Percentiles rank a stretch among this genome's conserved stretches.
phyloP scores from a whole-genome alignment of 306 rosid genomes.

The Vachellia collinsii region DNA sequence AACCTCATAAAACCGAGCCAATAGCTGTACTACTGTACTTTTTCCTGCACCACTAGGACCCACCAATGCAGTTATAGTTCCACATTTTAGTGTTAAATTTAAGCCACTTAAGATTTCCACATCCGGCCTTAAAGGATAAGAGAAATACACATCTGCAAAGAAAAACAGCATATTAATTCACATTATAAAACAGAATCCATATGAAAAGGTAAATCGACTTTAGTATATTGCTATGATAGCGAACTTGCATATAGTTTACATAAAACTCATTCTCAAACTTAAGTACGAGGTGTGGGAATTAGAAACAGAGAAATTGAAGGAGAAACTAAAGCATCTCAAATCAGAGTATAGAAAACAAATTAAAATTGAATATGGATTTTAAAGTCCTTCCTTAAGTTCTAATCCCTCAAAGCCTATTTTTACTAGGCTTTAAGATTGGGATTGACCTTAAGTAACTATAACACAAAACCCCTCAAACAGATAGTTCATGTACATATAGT shows the following conservation, averaged over 20 bases:
- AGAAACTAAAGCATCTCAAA: constrained; percentile 29
- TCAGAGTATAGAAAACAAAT: constrained; percentile 15
- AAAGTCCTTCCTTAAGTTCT: constrained; percentile 7
- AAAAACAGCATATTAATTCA: constrained; percentile 29
- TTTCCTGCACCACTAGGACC: constrained; percentile 95
- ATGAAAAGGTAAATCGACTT: constrained; percentile 17
- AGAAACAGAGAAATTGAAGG: constrained; percentile 13
- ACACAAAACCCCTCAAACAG: background rate
- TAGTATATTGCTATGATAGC: background rate
- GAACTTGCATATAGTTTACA: background rate
- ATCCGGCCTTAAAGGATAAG: constrained; percentile 91
- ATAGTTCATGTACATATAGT: constrained; percentile 19
- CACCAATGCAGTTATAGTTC: constrained; percentile 89
- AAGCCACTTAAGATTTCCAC: constrained; percentile 68
- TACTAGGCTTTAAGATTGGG: background rate
- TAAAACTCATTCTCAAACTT: constrained; percentile 2
- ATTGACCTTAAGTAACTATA: background rate
- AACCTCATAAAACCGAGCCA: constrained; percentile 98
- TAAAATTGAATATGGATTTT: constrained; percentile 25
- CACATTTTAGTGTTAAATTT: constrained; percentile 76
- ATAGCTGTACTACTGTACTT: constrained; percentile 90
- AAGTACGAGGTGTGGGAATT: background rate
- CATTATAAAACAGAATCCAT: constrained; percentile 14
- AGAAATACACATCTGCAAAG: constrained; percentile 78
- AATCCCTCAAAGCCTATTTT: background rate